Conservation (phyloP, 1,139 yeast genomes). For the Torulaspora globosa region DNA sequence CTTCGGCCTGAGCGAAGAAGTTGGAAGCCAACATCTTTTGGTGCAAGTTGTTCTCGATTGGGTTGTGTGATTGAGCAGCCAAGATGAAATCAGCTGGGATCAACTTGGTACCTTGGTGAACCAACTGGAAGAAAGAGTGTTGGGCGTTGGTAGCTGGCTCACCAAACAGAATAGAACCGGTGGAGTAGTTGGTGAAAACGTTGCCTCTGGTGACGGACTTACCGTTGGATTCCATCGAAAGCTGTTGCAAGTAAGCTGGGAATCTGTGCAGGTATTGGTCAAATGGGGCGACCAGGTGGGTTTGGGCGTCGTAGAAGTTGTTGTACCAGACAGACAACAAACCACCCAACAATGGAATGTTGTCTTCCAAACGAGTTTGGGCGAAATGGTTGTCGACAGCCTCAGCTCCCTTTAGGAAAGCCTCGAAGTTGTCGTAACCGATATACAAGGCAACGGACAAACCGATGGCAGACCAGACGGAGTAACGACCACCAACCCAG, state of each 20-base stretch:
- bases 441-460: slow-evolving; percentile 90
- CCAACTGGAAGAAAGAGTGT: slow-evolving; percentile 98
- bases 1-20: slow-evolving; percentile 98
- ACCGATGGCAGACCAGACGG: slow-evolving; percentile 99
- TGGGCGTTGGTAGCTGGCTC: slow-evolving; percentile 99
- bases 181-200: slow-evolving; percentile 86
- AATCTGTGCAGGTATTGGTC: slow-evolving; percentile 98
- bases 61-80: slow-evolving; percentile 98
- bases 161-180: slow-evolving; percentile 93
- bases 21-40: slow-evolving; percentile 97
- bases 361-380: slow-evolving; percentile 77
- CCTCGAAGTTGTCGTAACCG: slow-evolving; percentile 90
- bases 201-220: slow-evolving; percentile 92
- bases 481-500: slow-evolving; percentile 99
- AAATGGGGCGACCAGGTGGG: slow-evolving; percentile 96
- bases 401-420: slow-evolving; percentile 94
- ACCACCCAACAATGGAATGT: slow-evolving; percentile 92
- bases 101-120: slow-evolving; percentile 97
- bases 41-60: slow-evolving; percentile 88
- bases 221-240: slow-evolving; percentile 99
- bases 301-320: slow-evolving; percentile 96
- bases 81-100: slow-evolving; percentile 95
- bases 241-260: slow-evolving; percentile 98
- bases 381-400: slow-evolving; percentile 90
- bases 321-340: slow-evolving; percentile 94